These are phyloP conservation scores for Scheffersomyces parashehatae DNA, from an alignment of 1,139 yeast species.

Conservation along the genomic window DNA sequence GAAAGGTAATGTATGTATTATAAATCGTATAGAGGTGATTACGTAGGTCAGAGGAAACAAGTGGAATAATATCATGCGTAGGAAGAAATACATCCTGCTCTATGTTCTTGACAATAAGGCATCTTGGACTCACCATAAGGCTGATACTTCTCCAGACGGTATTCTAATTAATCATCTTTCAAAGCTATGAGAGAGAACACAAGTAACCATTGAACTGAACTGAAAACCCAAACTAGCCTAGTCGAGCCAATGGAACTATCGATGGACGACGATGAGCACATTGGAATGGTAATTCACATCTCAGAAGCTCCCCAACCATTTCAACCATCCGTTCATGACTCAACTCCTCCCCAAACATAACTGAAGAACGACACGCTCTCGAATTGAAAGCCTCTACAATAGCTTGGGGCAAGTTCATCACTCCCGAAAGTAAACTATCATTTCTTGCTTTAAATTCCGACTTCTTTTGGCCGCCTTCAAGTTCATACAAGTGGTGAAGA, in stretches of 20 bases:
- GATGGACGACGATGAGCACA: conserved; percentile 93
- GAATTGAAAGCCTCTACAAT: conserved; percentile 54
- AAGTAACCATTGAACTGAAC: too few species aligned
- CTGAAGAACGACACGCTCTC: conserved; percentile 70
- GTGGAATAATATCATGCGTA: too few species aligned
- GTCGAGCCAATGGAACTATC: conserved; percentile 51
- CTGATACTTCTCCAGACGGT: too few species aligned
- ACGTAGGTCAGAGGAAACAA: too few species aligned
- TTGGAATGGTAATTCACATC: conserved; percentile 65
- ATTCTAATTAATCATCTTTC: too few species aligned
- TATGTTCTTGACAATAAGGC: too few species aligned
- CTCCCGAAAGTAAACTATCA: conserved; percentile 13
- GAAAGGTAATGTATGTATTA: too few species aligned
- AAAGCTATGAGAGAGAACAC: too few species aligned
- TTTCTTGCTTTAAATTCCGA: background rate
- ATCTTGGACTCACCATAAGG: too few species aligned
- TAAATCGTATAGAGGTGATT: too few species aligned
- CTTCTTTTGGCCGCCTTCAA: conserved; percentile 17
- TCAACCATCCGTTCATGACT: conserved; percentile 41
- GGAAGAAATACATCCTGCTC: too few species aligned
- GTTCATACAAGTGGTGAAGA: conserved; percentile 43
- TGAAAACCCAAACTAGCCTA: too few species aligned
- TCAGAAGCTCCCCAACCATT: conserved; percentile 41
- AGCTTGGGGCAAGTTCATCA: conserved; percentile 43
- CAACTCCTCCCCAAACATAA: conserved; percentile 70